Conservation (phyloP, 169 alveolate species). For the Prorocentrum cordatum region DNA sequence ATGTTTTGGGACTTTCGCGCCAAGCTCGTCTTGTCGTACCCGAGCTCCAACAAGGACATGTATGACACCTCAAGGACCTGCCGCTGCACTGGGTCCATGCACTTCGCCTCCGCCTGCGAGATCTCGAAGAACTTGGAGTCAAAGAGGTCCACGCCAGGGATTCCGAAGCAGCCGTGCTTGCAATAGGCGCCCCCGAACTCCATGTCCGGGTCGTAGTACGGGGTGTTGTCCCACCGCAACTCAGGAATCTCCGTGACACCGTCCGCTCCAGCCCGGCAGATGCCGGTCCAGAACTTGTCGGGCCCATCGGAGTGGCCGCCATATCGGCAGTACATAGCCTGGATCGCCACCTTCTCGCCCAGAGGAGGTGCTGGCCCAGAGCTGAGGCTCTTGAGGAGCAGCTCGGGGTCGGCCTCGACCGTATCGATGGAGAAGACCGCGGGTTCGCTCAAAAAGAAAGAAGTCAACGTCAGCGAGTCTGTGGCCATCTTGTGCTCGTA, state of each 20-base stretch:
- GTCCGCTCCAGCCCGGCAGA: constrained; percentile 72
- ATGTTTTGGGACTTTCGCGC: constrained; percentile 34
- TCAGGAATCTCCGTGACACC: constrained; percentile 50
- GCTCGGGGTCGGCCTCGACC: no score
- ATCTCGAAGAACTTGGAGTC: constrained; percentile 46
- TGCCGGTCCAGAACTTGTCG: no score
- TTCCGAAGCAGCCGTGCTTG: constrained; percentile 58
- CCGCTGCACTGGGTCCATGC: constrained; percentile 63
- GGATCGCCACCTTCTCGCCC: constrained; percentile 1
- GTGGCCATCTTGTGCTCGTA: no score
- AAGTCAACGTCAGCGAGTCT: no score
- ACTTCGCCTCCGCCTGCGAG: constrained; percentile 64
- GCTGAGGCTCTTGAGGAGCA: no score
- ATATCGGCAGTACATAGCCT: constrained; percentile 53
- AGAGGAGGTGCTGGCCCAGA: no score
- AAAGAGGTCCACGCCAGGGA: constrained; percentile 50
- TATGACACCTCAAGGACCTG: constrained; percentile 66
- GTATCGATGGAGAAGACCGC: no score
- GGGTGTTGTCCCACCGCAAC: constrained; percentile 26
- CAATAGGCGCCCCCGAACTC: neutral
- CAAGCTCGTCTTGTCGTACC: constrained; percentile 62
- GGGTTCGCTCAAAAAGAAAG: no score
- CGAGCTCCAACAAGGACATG: constrained; percentile 47
- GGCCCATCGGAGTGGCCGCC: constrained; percentile 40
- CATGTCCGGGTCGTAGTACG: constrained; percentile 53